Conservation (phyloP, 305 asterid species). For the Striga hermonthica region DNA sequence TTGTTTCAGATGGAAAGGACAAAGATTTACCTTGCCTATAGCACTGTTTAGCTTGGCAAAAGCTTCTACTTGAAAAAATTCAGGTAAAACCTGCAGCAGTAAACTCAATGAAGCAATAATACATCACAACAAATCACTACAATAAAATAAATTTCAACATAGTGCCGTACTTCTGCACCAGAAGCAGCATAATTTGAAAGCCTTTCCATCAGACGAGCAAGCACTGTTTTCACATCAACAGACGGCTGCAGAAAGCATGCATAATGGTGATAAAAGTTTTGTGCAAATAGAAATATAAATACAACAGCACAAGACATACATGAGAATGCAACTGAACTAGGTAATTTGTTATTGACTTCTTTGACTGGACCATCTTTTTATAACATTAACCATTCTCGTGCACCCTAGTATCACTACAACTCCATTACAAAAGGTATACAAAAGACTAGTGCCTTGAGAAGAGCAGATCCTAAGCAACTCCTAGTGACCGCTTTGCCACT, state of each 20-base stretch:
- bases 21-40: constrained; percentile 76
- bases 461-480: no score
- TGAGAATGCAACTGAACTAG: constrained; percentile 6
- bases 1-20: constrained; percentile 25
- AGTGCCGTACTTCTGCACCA: constrained; percentile 72
- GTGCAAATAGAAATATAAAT: constrained; percentile 24
- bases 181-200: constrained; percentile 96
- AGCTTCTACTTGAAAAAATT: constrained; percentile 97
- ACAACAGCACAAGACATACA: constrained; percentile 15
- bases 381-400: no score
- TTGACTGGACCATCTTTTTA: no score
- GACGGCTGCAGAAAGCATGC: constrained; percentile 57
- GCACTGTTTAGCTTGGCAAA: constrained; percentile 82
- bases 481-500: no score
- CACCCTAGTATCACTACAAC: no score
- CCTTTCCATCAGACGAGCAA: constrained; percentile 94
- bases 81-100: constrained; percentile 82
- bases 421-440: no score
- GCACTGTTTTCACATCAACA: constrained; percentile 94
- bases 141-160: background rate
- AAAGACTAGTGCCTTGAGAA: no score
- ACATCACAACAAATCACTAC: constrained; percentile 27
- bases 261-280: constrained; percentile 26
- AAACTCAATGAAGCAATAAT: constrained; percentile 33
- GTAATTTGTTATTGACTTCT: no score